A percentile compares a stretch with the other conserved stretches of the same genome.
Evolutionary conservation across 1,139 yeast genomes (phyloP).

Genomic region (Suhomyces taliae): DNA sequence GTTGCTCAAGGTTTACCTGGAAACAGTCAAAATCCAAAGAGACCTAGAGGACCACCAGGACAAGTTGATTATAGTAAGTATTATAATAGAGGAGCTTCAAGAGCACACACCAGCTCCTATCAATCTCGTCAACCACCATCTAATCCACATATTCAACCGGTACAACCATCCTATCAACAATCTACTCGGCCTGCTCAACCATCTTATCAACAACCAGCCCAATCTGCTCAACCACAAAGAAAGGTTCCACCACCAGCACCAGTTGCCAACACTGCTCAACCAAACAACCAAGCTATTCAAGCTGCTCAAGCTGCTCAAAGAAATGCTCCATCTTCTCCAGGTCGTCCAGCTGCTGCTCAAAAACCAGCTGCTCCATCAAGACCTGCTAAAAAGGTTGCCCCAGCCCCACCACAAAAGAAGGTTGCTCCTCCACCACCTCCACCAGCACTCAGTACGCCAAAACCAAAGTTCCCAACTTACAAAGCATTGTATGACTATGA

Average conservation of each 20-base stretch:
- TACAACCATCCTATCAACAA: constrained; percentile 3
- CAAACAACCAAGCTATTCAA: constrained; percentile 5
- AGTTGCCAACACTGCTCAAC: constrained; percentile 2
- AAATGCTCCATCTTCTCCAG: constrained; percentile 7
- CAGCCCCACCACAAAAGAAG: constrained; percentile 39
- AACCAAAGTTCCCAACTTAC: constrained; percentile 74
- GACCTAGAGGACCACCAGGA: constrained; percentile 54
- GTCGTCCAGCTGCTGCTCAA: constrained; percentile 10
- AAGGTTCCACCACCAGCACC: constrained; percentile 10
- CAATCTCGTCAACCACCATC: constrained; percentile 3
- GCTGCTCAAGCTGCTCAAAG: constrained; percentile 13
- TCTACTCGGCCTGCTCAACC: constrained; percentile 3
- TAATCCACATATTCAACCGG: constrained; percentile 9
- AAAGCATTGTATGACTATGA: constrained; percentile 88
- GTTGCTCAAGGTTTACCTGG: constrained; percentile 82
- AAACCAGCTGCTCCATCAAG: constrained; percentile 21
- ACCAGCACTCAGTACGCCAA: constrained; percentile 54
- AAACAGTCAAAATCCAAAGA: constrained; percentile 63
- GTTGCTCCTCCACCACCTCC: constrained; percentile 57
- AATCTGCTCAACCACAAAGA: constrained; percentile 16
- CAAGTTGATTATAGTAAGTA: constrained; percentile 48
- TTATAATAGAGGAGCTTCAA: constrained; percentile 32
- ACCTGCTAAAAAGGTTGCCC: constrained; percentile 36
- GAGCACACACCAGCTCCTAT: constrained; percentile 10
- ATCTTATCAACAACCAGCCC: constrained; percentile 2